Evolutionary conservation across 2,329 filamentous ascomycete species (phyloP), one percentile per base, ranked within the genome.

Genomic region (Aureobasidium uvarum): DNA sequence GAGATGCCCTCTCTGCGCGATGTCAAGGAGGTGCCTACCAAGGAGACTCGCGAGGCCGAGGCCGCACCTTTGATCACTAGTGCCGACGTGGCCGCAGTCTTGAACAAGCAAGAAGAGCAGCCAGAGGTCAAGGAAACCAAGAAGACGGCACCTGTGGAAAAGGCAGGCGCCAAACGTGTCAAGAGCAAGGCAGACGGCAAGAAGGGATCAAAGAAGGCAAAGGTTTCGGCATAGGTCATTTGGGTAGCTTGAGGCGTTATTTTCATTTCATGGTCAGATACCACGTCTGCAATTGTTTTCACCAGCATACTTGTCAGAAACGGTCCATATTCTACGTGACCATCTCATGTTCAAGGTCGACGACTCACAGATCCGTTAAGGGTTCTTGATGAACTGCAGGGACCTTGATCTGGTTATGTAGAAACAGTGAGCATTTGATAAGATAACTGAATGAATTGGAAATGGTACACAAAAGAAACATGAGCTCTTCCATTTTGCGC

Each of bases 1-100:
- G 85, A 91, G 60, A 84, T 86, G 25, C 91, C 92, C 0, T 79
- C 83, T 70, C 78, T 96, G 70, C 96, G 91, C 81, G 77, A 78
- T 39, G 84, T 86, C 7, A 81, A 84, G 28, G 79, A 80, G 52
- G 80, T 86, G 56, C 77, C 81, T 23, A 76, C 80, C 65, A 79
- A 78, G 67, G 73, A 74, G 48, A 58, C 64, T 36, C 66, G 62
- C 54, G 69, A 73, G 66, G 68, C 70, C n/a, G 74, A 77, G 46
- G 69, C 71, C 28, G 73, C 74, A 64, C 74, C 72, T 18, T 67
- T 54, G 36, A 72, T 74, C 67, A 69, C 68, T 48, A 72, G 71
- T 52, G 72, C 74, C 67, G 75, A 75, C 68, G 67, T 64, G 25
- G 68, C 71, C 18, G 72, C 76, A 16, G 73, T 74, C 5, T 73